Evolutionary conservation across 441 rosid genomes (phyloP).

Genomic region (Populus hybrid): DNA sequence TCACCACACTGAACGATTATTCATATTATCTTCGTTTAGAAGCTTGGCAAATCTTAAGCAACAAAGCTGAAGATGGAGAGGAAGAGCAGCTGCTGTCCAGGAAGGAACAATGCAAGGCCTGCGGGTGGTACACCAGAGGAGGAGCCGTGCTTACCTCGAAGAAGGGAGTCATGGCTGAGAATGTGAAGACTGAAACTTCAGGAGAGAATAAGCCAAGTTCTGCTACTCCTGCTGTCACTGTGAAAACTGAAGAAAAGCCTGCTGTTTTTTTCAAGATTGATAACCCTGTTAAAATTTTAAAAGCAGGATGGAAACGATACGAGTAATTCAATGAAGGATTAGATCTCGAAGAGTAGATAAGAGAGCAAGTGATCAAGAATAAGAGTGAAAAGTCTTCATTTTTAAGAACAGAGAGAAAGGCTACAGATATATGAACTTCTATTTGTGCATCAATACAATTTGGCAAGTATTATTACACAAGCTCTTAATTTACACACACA

Average conservation of each 20-base stretch:
- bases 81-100: background rate
- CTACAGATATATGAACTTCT: too few species aligned
- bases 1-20: too few species aligned
- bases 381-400: too few species aligned
- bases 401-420: too few species aligned
- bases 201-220: background rate
- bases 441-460: too few species aligned
- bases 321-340: too few species aligned
- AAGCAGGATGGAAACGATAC: conserved; percentile 6
- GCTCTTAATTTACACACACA: conserved; percentile 64
- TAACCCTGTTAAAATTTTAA: background rate
- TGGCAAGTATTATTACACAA: conserved; percentile 39
- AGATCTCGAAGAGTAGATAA: too few species aligned
- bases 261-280: conserved; percentile 3
- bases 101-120: background rate
- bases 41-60: background rate
- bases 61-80: background rate
- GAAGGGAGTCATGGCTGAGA: too few species aligned
- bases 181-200: too few species aligned
- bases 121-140: conserved; percentile 7
- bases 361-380: too few species aligned
- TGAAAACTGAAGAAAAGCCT: background rate
- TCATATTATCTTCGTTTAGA: background rate
- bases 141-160: background rate
- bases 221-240: background rate